Base-by-base conservation (phyloP, 2,329 filamentous ascomycete genomes). In the Xylaria sp. region DNA sequence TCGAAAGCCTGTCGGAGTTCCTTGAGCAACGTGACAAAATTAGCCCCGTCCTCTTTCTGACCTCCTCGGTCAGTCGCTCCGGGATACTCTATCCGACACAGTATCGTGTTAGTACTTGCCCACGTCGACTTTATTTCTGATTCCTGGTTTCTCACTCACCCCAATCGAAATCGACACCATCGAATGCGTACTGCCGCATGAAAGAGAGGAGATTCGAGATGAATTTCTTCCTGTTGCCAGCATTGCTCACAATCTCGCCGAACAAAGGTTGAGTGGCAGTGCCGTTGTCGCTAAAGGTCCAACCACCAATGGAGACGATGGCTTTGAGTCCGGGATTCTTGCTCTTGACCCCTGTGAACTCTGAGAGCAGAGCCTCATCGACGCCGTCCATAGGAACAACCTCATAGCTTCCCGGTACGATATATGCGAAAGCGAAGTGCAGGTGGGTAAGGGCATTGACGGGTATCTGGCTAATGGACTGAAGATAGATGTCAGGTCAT, bases 221-320 rank as follows among this genome's bases (percentile, higher is more conserved):
- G 48, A 78, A 78, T 2, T 46, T 68, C 2, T 20, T 3, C 2
- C 70, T 59, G 34, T 70, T 74, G 12, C 39, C 65, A 0, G 34
- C 18, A 0, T 39, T 68, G 60, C 50, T 25, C 63, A 68, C 1
- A 62, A 74, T 25, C 77, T 72, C 64, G 3, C 63, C 60, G 46
- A 80, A 80, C 9, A 76, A 69, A 0, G 63, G 60, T 8, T 77
- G 75, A 3, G 65, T 1, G 72, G 72, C 0, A n/a, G 34, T 9
- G 32, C 83, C 79, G 52, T 70, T 79, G 59, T 66, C 64, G 28
- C n/a, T 60, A 36, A 81, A 81, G 0, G 76, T 75, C 81, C 81
- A 84, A 0, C 83, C 83, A 0, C 83, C 83, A 7, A 85, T 20
- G 1, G 78, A 70, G 13, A 84, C 69, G 28, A 76, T 73, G 0